phyloP scores from a whole-genome alignment of 805 yeast genomes.

The Scheffersomyces spartinae region DNA sequence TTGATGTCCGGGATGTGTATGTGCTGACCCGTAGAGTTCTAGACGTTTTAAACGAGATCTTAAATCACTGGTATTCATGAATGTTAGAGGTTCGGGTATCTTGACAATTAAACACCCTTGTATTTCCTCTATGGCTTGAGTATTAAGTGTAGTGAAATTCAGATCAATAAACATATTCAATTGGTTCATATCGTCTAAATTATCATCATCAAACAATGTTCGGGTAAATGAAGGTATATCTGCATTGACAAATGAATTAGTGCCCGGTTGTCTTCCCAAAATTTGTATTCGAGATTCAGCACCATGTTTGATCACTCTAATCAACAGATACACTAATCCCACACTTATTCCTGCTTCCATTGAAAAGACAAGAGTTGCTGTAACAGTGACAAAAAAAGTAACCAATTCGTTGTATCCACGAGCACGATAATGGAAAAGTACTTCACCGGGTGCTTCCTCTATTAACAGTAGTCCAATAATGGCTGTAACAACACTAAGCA shows the following conservation, averaged over 20 bases:
- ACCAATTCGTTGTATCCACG: constrained; percentile 68
- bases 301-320: constrained; percentile 71
- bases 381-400: constrained; percentile 53
- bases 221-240: no score
- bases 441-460: constrained; percentile 76
- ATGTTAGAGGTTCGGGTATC: constrained; percentile 33
- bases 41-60: constrained; percentile 25
- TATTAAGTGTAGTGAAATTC: constrained; percentile 22
- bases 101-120: constrained; percentile 33
- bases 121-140: constrained; percentile 27
- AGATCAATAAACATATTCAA: constrained; percentile 24
- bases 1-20: constrained; percentile 31
- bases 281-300: constrained; percentile 79
- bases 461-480: constrained; percentile 53
- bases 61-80: constrained; percentile 29
- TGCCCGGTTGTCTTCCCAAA: constrained; percentile 43
- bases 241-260: constrained; percentile 30
- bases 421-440: constrained; percentile 60
- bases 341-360: constrained; percentile 83
- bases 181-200: constrained; percentile 6
- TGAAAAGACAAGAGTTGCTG: constrained; percentile 58
- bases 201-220: background rate
- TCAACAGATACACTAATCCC: constrained; percentile 74
- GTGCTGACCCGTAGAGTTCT: constrained; percentile 31
- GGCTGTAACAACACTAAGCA: constrained; percentile 69